Base-by-base conservation (phyloP, 2,329 filamentous ascomycete genomes). In the Biscogniauxia mediterranea region DNA sequence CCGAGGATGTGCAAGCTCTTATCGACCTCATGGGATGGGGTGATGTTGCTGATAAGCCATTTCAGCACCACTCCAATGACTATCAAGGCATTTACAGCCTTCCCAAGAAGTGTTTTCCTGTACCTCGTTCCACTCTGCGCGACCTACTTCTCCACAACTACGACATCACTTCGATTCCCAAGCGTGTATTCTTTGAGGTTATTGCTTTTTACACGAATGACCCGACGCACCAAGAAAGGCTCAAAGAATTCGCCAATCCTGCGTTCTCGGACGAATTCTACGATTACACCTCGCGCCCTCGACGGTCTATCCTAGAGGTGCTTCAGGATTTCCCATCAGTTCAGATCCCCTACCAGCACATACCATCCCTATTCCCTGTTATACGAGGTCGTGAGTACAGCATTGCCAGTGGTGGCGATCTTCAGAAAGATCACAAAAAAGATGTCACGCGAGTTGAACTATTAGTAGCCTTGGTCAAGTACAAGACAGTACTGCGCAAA, bases 341-440 rank as follows among this genome's bases (percentile, higher is more conserved):
- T 58, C 89, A 88, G 64, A 86, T 99, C 1, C 93, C 95, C 0
- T 91, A 88, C 77, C 80, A 89, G 59, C 86, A 89, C 55, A 82
- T 89, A 1, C 82, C 91, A 9, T 86, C 89, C 58, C 81, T 93
- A 17, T 88, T 99, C 58, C 95, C 95, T 0, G 70, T 88, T 3
- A 89, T 98, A 54, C 88, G 92, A n/a, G 90, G 89, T n/a, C 85
- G 95, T 5, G 91, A 96, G 69, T 99, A 97, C 73, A 97, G 93
- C 75, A 93, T 98, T 63, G 92, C 92, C 38, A 95, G 90, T 65
- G 89, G 90, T 6, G 88, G 87, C 5, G 62, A 63, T 1, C 70
- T 77, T 8, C 73, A 79, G 54, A 55, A 52, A 23, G 66, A 71
- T 69, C 11, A 38, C 23, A 52, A 57, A 0, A 57, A 66, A 20